Evolutionary conservation across 345 rosid genomes (phyloP).

Genomic region (Isatis tinctoria): DNA sequence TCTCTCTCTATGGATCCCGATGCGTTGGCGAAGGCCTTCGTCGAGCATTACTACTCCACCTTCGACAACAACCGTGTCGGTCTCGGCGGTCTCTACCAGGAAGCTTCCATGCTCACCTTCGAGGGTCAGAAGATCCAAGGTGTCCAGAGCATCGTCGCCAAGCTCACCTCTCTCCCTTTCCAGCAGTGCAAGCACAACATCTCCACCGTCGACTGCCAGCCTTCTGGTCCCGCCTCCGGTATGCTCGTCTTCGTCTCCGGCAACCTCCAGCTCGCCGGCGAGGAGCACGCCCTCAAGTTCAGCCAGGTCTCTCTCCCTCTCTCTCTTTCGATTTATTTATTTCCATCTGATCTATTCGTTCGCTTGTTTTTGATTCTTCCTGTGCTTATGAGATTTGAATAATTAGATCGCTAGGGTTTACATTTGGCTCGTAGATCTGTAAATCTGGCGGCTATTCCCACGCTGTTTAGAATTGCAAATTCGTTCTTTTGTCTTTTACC

Average conservation of each 20-base stretch:
- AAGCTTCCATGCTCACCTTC: constrained; percentile 84
- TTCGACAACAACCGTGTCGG: constrained; percentile 71
- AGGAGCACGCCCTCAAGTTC: constrained; percentile 90
- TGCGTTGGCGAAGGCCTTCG: constrained; percentile 75
- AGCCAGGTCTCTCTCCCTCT: constrained; percentile 41
- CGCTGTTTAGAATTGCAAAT: too few species aligned
- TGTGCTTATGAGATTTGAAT: too few species aligned
- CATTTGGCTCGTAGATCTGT: neutral
- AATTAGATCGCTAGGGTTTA: constrained; percentile 15
- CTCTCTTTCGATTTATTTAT: neutral
- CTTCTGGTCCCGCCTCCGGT: constrained; percentile 90
- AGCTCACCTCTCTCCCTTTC: constrained; percentile 81
- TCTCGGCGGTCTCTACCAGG: constrained; percentile 72
- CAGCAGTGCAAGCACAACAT: constrained; percentile 87
- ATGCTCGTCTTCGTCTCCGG: constrained; percentile 95
- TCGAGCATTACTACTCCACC: constrained; percentile 81
- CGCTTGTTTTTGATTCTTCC: too few species aligned
- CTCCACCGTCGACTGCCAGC: constrained; percentile 91
- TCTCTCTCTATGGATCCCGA: constrained; percentile 98
- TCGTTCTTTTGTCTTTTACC: too few species aligned
- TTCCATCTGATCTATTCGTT: too few species aligned
- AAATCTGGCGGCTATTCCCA: too few species aligned
- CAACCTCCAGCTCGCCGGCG: constrained; percentile 86
- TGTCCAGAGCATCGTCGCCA: constrained; percentile 65
- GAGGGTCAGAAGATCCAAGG: constrained; percentile 97